phyloP scores from a whole-genome alignment of 768 basidiomycete genomes.

The Mycena vitilis region DNA sequence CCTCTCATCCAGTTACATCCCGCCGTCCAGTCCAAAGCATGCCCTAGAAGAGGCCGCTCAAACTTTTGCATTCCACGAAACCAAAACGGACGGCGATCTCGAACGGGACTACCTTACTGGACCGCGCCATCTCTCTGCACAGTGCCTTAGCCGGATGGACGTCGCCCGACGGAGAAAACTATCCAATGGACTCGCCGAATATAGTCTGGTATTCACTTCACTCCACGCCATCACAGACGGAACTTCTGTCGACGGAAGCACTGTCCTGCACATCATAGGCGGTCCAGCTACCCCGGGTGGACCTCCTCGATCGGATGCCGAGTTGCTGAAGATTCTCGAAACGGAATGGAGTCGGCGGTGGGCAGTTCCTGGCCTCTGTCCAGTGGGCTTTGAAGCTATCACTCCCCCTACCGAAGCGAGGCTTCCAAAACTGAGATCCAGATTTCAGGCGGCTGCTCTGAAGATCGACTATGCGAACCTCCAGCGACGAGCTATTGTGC shows the following conservation, averaged over 20 bases:
- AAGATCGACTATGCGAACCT: slow-evolving; percentile 25
- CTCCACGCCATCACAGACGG: slow-evolving; percentile 32
- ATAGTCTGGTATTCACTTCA: slow-evolving; percentile 18
- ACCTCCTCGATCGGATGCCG: slow-evolving; percentile 14
- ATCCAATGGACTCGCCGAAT: slow-evolving; percentile 18
- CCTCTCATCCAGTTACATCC: slow-evolving; percentile 10
- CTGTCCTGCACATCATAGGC: slow-evolving; percentile 18
- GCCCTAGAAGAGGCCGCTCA: slow-evolving; percentile 31
- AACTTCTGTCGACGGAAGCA: slow-evolving; percentile 15
- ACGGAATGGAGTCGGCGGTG: slow-evolving; percentile 24
- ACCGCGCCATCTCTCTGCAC: slow-evolving; percentile 14
- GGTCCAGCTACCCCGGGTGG: slow-evolving; percentile 21
- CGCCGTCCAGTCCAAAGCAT: slow-evolving; percentile 22
- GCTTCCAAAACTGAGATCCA: slow-evolving; percentile 11
- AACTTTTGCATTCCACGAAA: slow-evolving; percentile 20
- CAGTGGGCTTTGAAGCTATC: slow-evolving; percentile 13
- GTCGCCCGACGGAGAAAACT: slow-evolving; percentile 14
- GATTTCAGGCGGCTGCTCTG: slow-evolving; percentile 23
- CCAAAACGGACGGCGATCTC: slow-evolving; percentile 23
- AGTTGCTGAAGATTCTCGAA: slow-evolving; percentile 25
- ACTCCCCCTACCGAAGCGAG: slow-evolving; percentile 25
- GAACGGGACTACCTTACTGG: slow-evolving; percentile 24
- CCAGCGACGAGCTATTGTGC: slow-evolving; percentile 23
- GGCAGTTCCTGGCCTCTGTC: not conserved
- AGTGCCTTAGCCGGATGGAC: slow-evolving; percentile 28